These are phyloP conservation scores for Rhizopus arrhizus DNA, from an alignment of 371 early-diverging fungal species.

Conservation along the genomic window DNA sequence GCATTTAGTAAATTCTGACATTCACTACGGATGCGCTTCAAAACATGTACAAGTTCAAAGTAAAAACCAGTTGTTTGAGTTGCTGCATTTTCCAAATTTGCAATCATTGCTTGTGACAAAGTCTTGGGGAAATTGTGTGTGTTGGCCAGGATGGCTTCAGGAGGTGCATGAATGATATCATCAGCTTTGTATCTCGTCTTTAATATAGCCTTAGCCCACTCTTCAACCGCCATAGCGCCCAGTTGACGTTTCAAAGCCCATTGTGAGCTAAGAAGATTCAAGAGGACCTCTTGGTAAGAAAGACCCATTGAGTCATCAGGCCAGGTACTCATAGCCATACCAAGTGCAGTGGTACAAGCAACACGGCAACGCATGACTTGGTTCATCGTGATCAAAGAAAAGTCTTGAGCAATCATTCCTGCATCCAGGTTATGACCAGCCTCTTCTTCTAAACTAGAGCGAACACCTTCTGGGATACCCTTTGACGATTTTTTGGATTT, in stretches of 20 bases:
- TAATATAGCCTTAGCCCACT: constrained; percentile 70
- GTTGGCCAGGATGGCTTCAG: constrained; percentile 43
- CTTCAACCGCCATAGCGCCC: constrained; percentile 80
- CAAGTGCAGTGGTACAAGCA: constrained; percentile 78
- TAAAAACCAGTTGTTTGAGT: constrained; percentile 50
- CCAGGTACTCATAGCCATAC: constrained; percentile 71
- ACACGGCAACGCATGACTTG: constrained; percentile 84
- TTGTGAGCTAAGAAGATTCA: constrained; percentile 60
- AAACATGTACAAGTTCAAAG: constrained; percentile 69
- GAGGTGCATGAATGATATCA: constrained; percentile 45
- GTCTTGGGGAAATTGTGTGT: constrained; percentile 53
- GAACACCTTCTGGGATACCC: constrained; percentile 19
- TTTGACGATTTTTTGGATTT: constrained; percentile 26
- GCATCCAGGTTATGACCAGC: constrained; percentile 76
- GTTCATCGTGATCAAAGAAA: constrained; percentile 76
- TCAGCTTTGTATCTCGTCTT: constrained; percentile 48
- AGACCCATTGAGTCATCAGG: constrained; percentile 61
- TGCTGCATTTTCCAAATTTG: constrained; percentile 53
- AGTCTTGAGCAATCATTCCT: constrained; percentile 91
- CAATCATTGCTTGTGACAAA: constrained; percentile 57
- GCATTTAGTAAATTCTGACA: constrained; percentile 71
- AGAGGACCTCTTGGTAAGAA: constrained; percentile 54
- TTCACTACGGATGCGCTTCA: constrained; percentile 76
- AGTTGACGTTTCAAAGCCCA: constrained; percentile 85
- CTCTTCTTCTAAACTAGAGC: constrained; percentile 16